These are phyloP conservation scores for Orobanche coerulescens DNA, from an alignment of 257 asterid species.

Conservation along the genomic window DNA sequence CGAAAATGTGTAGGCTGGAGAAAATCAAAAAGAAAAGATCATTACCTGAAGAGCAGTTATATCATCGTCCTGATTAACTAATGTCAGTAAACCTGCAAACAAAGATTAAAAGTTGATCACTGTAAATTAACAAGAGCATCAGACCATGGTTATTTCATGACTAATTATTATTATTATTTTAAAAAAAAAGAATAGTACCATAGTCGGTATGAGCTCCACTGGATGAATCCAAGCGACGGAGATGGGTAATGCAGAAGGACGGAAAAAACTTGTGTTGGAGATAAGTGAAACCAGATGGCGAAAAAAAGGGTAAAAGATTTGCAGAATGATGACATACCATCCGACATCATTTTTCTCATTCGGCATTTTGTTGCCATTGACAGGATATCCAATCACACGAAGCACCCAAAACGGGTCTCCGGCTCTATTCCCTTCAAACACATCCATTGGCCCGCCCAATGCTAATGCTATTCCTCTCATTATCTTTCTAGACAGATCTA, in stretches of 20 bases:
- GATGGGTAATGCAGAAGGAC: constrained; percentile 20
- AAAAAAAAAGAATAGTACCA: constrained; percentile 44
- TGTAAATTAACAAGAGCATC: not conserved
- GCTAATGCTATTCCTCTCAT: constrained; percentile 88
- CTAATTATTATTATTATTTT: not conserved
- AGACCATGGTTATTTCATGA: not conserved
- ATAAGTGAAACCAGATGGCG: not conserved
- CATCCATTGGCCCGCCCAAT: constrained; percentile 53
- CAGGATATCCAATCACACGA: constrained; percentile 91
- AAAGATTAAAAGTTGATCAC: not conserved
- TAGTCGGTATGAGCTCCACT: constrained; percentile 98
- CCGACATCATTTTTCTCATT: constrained; percentile 43
- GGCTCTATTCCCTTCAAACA: constrained; percentile 60
- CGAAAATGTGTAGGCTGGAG: no score
- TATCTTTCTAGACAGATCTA: constrained; percentile 78
- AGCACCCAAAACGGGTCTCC: constrained; percentile 98
- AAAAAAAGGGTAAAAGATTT: constrained; percentile 4
- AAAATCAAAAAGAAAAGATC: not conserved
- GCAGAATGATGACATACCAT: constrained; percentile 41
- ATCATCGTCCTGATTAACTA: constrained; percentile 89
- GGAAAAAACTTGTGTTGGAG: constrained; percentile 21
- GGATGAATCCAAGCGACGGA: constrained; percentile 25
- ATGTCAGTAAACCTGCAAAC: constrained; percentile 64
- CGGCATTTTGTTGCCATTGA: constrained; percentile 33
- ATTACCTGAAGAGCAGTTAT: constrained; percentile 75